These are phyloP conservation scores for Gremmenia infestans DNA, from an alignment of 2,329 filamentous ascomycete genomes.

Conservation along the genomic window DNA sequence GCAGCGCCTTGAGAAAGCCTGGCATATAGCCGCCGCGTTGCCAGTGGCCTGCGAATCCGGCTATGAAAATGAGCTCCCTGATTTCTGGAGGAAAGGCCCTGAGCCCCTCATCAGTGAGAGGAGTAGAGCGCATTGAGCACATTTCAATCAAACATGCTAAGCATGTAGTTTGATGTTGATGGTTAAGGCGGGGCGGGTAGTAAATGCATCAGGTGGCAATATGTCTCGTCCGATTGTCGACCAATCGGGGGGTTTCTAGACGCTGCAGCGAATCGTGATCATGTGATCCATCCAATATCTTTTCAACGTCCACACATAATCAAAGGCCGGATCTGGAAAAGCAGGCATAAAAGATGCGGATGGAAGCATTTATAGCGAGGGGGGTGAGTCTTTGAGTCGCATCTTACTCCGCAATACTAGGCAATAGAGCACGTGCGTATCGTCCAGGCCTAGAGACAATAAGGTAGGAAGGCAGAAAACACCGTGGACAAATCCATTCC, in stretches of 20 bases:
- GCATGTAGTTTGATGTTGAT: neutral
- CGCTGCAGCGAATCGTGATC: too few relatives aligned
- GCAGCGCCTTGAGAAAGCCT: neutral
- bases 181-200: neutral
- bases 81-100: neutral
- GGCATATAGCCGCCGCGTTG: neutral
- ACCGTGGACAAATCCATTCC: too few relatives aligned
- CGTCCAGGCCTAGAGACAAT: too few relatives aligned
- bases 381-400: too few relatives aligned
- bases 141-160: neutral
- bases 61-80: neutral
- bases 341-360: too few relatives aligned
- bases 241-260: neutral
- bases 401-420: too few relatives aligned
- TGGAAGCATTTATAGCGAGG: too few relatives aligned
- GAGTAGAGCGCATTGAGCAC: neutral
- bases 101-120: neutral
- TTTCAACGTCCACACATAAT: too few relatives aligned
- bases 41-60: neutral
- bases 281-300: neutral
- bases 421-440: too few relatives aligned
- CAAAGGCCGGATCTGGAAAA: too few relatives aligned
- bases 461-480: too few relatives aligned
- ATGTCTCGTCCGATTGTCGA: neutral
- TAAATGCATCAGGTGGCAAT: neutral